Evolutionary conservation across 2,329 filamentous ascomycete genomes (phyloP).

Genomic region (Microdochium nivale): DNA sequence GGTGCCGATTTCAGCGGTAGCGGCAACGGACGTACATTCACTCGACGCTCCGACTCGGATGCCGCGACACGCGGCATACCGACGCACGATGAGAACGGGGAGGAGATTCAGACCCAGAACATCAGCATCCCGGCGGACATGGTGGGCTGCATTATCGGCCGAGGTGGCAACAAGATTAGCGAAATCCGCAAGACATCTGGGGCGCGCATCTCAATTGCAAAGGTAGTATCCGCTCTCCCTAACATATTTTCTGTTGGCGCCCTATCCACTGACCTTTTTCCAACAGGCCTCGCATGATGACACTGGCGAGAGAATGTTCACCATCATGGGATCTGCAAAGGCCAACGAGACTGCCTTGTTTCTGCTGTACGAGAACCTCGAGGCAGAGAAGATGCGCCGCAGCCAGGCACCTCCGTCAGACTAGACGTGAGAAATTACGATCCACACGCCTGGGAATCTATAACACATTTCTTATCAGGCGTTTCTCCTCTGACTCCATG

Average conservation of each 20-base stretch:
- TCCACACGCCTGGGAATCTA: neutral
- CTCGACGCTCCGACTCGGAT: conserved; percentile 77
- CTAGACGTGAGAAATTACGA: neutral
- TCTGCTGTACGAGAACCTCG: conserved; percentile 95
- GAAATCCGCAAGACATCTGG: conserved; percentile 97
- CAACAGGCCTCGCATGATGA: conserved; percentile 80
- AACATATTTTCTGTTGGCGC: no score
- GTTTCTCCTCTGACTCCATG: neutral
- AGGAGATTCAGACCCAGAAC: conserved; percentile 97
- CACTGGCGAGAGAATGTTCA: conserved; percentile 98
- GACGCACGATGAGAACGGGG: conserved; percentile 89
- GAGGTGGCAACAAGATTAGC: conserved; percentile 92
- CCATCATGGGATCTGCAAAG: conserved; percentile 90
- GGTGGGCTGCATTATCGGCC: conserved; percentile 98
- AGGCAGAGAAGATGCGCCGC: conserved; percentile 97
- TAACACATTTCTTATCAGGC: neutral
- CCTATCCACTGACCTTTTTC: conserved; percentile 9
- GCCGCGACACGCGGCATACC: conserved; percentile 72
- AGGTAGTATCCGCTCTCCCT: no score
- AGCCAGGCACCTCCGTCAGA: conserved; percentile 57
- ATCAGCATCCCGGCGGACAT: conserved; percentile 99
- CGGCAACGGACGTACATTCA: conserved; percentile 57
- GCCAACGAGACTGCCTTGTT: conserved; percentile 95
- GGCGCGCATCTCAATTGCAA: conserved; percentile 94
- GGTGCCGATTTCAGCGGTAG: conserved; percentile 90